A percentile compares a stretch with the other conserved stretches of the same genome.
Conservation (phyloP, 2,329 filamentous ascomycete genomes). For the Exophiala mesophila region DNA sequence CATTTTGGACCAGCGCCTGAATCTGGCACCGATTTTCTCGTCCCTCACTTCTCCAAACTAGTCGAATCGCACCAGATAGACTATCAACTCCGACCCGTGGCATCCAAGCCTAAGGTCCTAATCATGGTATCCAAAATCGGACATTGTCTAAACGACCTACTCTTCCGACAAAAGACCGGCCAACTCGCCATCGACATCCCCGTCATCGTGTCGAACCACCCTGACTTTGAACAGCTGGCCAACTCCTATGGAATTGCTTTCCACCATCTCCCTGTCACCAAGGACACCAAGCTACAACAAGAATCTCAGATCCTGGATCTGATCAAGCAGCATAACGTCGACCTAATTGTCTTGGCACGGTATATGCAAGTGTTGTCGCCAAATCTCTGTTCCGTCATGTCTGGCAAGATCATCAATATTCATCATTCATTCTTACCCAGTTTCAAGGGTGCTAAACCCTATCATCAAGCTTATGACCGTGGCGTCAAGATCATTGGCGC, state of each 20-base stretch:
- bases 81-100: constrained; percentile 64
- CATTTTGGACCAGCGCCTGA: constrained; percentile 64
- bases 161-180: constrained; percentile 70
- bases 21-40: constrained; percentile 46
- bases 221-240: constrained; percentile 65
- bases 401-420: constrained; percentile 85
- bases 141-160: constrained; percentile 76
- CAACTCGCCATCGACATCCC: constrained; percentile 72
- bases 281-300: constrained; percentile 71
- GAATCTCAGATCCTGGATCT: constrained; percentile 67
- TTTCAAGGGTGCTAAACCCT: constrained; percentile 85
- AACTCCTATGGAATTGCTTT: constrained; percentile 72
- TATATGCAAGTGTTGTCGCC: constrained; percentile 86
- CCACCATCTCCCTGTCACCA: constrained; percentile 72
- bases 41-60: constrained; percentile 54
- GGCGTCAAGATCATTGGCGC: constrained; percentile 87
- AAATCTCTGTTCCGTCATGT: constrained; percentile 70
- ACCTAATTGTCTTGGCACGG: constrained; percentile 73
- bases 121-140: constrained; percentile 91
- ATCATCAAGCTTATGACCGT: constrained; percentile 80
- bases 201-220: constrained; percentile 76
- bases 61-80: constrained; percentile 62
- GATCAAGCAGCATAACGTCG: constrained; percentile 63
- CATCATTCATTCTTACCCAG: constrained; percentile 81
- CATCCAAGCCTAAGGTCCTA: constrained; percentile 67